Percentiles rank a stretch among this genome's conserved stretches.
Conservation (phyloP, 495 filamentous ascomycete genomes). For the Penicillium atrosanguineum region DNA sequence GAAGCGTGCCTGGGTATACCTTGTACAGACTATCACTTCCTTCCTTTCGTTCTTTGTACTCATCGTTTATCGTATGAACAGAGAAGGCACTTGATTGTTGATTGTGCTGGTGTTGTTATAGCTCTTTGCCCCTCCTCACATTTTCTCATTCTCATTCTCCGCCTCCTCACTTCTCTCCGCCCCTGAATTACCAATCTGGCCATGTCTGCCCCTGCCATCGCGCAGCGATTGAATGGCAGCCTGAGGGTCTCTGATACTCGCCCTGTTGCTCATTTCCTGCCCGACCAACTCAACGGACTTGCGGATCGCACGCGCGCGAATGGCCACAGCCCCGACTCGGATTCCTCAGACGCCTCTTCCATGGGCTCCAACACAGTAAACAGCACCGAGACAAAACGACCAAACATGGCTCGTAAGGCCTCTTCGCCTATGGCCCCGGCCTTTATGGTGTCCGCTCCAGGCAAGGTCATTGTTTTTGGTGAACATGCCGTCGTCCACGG, state of each 20-base stretch:
- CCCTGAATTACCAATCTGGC: conserved; percentile 11
- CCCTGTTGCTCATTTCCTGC: conserved; percentile 25
- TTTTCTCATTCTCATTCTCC: conserved; percentile 1
- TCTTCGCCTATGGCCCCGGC: conserved; percentile 66
- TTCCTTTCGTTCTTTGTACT: background rate
- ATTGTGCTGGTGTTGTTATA: background rate
- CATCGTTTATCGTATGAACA: background rate
- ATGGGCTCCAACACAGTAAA: conserved; percentile 18
- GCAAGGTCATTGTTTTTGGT: conserved; percentile 95
- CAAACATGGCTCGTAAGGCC: conserved; percentile 40
- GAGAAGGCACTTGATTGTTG: background rate
- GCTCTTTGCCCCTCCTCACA: background rate
- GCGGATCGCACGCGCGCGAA: conserved; percentile 14
- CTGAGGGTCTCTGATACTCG: conserved; percentile 4
- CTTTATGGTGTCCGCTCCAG: conserved; percentile 97
- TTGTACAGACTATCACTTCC: background rate
- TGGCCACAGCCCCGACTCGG: conserved; percentile 17
- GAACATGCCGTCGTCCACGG: conserved; percentile 97
- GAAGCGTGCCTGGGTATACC: conserved; percentile 8
- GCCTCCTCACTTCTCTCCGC: background rate
- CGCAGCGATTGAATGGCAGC: conserved; percentile 17
- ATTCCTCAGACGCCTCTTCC: conserved; percentile 22
- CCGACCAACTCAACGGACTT: conserved; percentile 15
- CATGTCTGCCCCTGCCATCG: conserved; percentile 12
- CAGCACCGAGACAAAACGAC: conserved; percentile 15